A percentile compares a stretch with the other conserved stretches of the same genome.
Conservation (phyloP, 169 alveolate species). For the Plasmodium vinckei region DNA sequence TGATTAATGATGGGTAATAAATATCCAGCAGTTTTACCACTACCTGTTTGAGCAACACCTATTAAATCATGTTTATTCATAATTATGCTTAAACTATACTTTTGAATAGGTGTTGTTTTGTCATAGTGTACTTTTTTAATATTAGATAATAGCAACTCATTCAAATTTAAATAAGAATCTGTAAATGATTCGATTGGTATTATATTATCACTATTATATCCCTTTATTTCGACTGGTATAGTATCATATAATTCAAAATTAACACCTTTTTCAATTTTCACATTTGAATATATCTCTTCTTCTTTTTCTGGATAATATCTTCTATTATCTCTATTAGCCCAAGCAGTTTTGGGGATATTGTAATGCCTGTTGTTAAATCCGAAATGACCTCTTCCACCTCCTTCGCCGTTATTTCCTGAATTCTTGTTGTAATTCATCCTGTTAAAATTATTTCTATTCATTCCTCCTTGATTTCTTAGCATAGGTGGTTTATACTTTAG, state of each 20-base stretch:
- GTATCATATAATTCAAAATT: slow-evolving; percentile 89
- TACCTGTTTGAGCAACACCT: slow-evolving; percentile 99
- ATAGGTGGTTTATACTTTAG: slow-evolving; percentile 69
- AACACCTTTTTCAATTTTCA: slow-evolving; percentile 89
- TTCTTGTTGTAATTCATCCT: slow-evolving; percentile 56
- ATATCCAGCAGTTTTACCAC: slow-evolving; percentile 99
- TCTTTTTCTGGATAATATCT: slow-evolving; percentile 87
- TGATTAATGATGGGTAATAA: slow-evolving; percentile 95
- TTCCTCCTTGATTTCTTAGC: slow-evolving; percentile 43
- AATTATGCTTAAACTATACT: slow-evolving; percentile 94
- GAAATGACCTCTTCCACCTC: slow-evolving; percentile 49
- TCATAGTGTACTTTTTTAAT: slow-evolving; percentile 89
- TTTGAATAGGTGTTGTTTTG: slow-evolving; percentile 96
- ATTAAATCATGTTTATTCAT: slow-evolving; percentile 94
- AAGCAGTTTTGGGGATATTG: slow-evolving; percentile 74
- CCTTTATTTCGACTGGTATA: slow-evolving; percentile 92
- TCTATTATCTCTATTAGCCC: slow-evolving; percentile 90
- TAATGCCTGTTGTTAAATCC: slow-evolving; percentile 17
- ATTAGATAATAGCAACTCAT: slow-evolving; percentile 82
- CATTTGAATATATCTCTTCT: slow-evolving; percentile 83
- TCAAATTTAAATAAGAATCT: slow-evolving; percentile 82
- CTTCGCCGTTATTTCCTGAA: slow-evolving; percentile 17
- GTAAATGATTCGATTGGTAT: slow-evolving; percentile 84
- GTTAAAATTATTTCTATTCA: slow-evolving; percentile 32
- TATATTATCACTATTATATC: slow-evolving; percentile 82